phyloP scores from a whole-genome alignment of 306 rosid genomes.

The Sphenostylis stenocarpa region DNA sequence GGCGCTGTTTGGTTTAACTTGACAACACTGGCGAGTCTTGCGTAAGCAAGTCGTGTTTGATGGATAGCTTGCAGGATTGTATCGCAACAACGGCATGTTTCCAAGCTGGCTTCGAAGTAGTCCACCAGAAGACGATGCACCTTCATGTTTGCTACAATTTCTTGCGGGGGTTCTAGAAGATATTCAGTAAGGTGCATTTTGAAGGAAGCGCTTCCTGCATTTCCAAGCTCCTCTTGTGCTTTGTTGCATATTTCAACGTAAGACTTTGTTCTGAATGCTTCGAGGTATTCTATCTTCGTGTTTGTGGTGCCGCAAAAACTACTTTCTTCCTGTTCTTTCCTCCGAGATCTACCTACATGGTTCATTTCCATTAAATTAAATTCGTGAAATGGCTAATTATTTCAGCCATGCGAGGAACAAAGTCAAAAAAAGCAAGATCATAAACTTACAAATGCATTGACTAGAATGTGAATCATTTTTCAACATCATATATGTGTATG shows the following conservation, averaged over 20 bases:
- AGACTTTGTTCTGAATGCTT: constrained; percentile 77
- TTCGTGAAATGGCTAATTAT: no score
- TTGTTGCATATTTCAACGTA: constrained; percentile 64
- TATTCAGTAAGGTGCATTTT: constrained; percentile 13
- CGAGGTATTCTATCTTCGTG: constrained; percentile 64
- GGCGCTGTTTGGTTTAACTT: constrained; percentile 16
- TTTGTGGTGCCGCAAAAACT: constrained; percentile 50
- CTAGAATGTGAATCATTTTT: no score
- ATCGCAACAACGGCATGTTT: constrained; percentile 60
- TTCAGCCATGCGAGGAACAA: no score
- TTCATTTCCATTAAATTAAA: not conserved
- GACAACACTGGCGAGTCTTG: constrained; percentile 31
- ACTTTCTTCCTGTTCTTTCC: constrained; percentile 31
- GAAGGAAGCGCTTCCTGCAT: not conserved
- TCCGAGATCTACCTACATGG: constrained; percentile 49
- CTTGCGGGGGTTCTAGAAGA: constrained; percentile 70
- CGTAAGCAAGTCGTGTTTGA: constrained; percentile 44
- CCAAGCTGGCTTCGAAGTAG: constrained; percentile 66
- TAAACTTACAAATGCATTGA: no score
- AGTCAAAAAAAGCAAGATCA: no score
- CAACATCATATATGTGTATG: no score
- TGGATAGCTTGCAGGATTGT: constrained; percentile 55
- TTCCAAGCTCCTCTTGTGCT: constrained; percentile 27
- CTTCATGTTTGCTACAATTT: constrained; percentile 40
- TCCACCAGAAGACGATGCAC: constrained; percentile 61